Percentiles rank a stretch among this genome's conserved stretches.
Conservation (phyloP, 2,329 filamentous ascomycete genomes). For the Xylaria multiplex region DNA sequence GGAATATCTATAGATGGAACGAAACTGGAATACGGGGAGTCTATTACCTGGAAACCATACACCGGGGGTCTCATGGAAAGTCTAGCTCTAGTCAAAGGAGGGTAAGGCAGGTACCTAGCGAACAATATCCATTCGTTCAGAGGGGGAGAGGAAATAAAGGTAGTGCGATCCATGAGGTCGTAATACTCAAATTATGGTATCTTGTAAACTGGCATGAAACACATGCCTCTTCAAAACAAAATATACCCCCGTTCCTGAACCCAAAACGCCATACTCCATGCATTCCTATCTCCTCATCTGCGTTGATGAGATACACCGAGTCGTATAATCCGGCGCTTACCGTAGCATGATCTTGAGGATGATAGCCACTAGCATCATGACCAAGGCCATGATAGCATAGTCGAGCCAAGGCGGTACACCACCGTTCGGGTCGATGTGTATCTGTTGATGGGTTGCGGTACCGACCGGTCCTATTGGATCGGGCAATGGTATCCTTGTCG, state of each 20-base stretch:
- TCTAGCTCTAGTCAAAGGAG: not conserved
- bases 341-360: conserved; percentile 66
- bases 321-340: conserved; percentile 12
- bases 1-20: not conserved
- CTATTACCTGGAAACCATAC: too few relatives aligned
- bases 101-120: not conserved
- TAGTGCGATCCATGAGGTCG: not conserved
- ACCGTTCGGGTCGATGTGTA: conserved; percentile 52
- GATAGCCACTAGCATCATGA: conserved; percentile 76
- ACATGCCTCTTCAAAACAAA: conserved; percentile 4
- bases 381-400: conserved; percentile 77
- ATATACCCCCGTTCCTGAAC: conserved; percentile 5
- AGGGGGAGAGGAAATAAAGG: not conserved
- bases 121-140: not conserved
- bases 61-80: not conserved
- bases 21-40: too few relatives aligned
- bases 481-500: conserved; percentile 45
- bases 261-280: conserved; percentile 30
- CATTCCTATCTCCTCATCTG: conserved; percentile 13
- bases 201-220: not conserved
- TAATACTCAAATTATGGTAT: not conserved
- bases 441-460: conserved; percentile 38
- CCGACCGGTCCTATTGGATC: conserved; percentile 42
- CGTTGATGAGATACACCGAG: conserved; percentile 12
- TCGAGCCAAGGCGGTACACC: conserved; percentile 81